Percentiles rank a stretch among this genome's conserved stretches.
These are phyloP conservation scores for Schoenoplectus triqueter DNA, from an alignment of 202 grass and related monocot species.

Conservation along the genomic window DNA sequence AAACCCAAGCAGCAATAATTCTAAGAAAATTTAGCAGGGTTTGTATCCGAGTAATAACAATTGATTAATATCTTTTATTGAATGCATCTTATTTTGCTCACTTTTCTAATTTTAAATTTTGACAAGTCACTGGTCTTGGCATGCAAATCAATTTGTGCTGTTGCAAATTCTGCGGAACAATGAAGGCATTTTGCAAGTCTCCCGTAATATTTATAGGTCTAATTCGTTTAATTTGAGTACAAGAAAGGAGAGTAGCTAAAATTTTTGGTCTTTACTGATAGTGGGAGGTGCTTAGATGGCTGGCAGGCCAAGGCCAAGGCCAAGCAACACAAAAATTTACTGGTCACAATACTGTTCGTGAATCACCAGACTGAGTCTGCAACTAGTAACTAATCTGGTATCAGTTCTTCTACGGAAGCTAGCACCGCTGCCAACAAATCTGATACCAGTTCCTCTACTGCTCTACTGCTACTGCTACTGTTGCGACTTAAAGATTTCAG, in stretches of 20 bases:
- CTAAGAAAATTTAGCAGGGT: neutral
- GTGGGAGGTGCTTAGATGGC: constrained; percentile 57
- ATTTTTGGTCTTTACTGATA: constrained; percentile 64
- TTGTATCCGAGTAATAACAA: neutral
- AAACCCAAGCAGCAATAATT: neutral
- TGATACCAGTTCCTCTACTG: too few relatives aligned
- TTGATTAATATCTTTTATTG: neutral
- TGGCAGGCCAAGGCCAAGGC: constrained; percentile 54
- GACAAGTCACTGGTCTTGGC: neutral
- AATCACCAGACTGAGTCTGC: constrained; percentile 42
- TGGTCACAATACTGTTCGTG: too few relatives aligned
- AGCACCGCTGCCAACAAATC: neutral
- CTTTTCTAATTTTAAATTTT: neutral
- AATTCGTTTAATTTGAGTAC: constrained; percentile 23
- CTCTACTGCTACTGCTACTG: too few relatives aligned
- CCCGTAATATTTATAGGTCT: neutral
- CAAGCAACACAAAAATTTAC: constrained; percentile 24
- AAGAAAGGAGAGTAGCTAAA: constrained; percentile 58
- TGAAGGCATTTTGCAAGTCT: neutral
- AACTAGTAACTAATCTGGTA: constrained; percentile 51
- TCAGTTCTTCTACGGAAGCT: constrained; percentile 45
- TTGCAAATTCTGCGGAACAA: neutral
- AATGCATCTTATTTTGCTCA: neutral
- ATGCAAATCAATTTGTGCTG: neutral
- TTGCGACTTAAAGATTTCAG: too few relatives aligned